Base-by-base conservation (phyloP, 2,329 filamentous ascomycete species). In the Penicillium occitanis region DNA sequence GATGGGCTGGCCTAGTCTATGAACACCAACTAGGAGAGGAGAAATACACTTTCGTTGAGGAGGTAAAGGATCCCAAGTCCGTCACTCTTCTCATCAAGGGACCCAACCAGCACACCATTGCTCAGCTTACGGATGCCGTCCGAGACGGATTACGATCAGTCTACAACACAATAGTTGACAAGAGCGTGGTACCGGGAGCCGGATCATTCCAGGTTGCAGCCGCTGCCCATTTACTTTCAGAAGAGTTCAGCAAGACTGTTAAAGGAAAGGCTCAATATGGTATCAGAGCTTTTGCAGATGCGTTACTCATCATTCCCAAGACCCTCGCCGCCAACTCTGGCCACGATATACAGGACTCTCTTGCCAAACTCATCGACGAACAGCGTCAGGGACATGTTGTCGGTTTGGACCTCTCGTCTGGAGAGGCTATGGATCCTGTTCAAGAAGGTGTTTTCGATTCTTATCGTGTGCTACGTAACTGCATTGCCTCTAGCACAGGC, bases 161-260 rank as follows among this genome's bases (percentile, higher is more conserved):
- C 60, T 98, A 97, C 87, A 99, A 99, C 85, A 97, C 96, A 85
- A 98, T 99, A 78, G 94, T 98, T n/a, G 95, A 99, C 78, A 88
- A 90, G 81, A 94, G 91, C 71, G 95, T 99, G 22, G 92, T 99
- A 30, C 95, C 95, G 1, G 95, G 95, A 66, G 95, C 89, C 66
- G 95, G 95, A 73, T 92, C 95, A 60, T 99, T 97, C 88, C 95
- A 99, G 80, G 89, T 99, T 55, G 93, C 95, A 37, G 96, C 92
- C 73, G 92, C 93, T 28, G 86, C 89, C 57, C 93, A 97, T 79
- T 85, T 99, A 68, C 91, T 90, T 77, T 93, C 92, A 70, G 92
- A 97, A 74, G 87, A 86, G 19, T 96, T 98, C 82, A 85, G 86
- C 72, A 96, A 92, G 84, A 90, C 90, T 35, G 91, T 98, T 76